Conservation (phyloP, 169 alveolate species). For the Plasmodium cynomolgi region DNA sequence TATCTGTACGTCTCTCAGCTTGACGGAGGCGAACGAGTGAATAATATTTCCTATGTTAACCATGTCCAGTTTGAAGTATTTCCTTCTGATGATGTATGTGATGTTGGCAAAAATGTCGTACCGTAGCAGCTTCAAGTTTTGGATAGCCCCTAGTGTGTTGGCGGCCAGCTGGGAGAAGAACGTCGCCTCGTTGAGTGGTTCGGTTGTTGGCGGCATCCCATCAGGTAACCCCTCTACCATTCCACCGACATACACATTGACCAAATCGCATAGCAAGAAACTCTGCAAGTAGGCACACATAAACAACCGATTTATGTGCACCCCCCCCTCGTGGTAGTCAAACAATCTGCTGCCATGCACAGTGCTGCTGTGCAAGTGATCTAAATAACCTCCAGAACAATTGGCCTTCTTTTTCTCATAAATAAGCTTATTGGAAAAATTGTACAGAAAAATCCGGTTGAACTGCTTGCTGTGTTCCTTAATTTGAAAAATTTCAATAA, state of each 20-base stretch:
- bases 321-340: background rate
- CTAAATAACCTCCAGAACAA: background rate
- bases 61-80: background rate
- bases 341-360: background rate
- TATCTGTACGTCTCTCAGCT: slow-evolving; percentile 13
- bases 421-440: slow-evolving; percentile 21
- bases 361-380: background rate
- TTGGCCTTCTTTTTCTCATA: background rate
- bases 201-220: background rate
- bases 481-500: background rate
- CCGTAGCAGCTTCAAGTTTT: slow-evolving; percentile 33
- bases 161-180: slow-evolving; percentile 49
- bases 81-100: slow-evolving; percentile 11
- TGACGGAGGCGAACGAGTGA: slow-evolving; percentile 64
- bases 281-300: slow-evolving; percentile 20
- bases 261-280: slow-evolving; percentile 22
- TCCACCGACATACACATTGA: background rate
- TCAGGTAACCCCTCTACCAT: background rate
- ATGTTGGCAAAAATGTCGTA: slow-evolving; percentile 20
- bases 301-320: slow-evolving; percentile 46
- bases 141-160: slow-evolving; percentile 60
- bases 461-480: slow-evolving; percentile 27
- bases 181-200: background rate
- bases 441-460: slow-evolving; percentile 18
- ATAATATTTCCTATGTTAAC: slow-evolving; percentile 38